Conservation (phyloP, 345 rosid species). For the Eucalyptus curtisii region DNA sequence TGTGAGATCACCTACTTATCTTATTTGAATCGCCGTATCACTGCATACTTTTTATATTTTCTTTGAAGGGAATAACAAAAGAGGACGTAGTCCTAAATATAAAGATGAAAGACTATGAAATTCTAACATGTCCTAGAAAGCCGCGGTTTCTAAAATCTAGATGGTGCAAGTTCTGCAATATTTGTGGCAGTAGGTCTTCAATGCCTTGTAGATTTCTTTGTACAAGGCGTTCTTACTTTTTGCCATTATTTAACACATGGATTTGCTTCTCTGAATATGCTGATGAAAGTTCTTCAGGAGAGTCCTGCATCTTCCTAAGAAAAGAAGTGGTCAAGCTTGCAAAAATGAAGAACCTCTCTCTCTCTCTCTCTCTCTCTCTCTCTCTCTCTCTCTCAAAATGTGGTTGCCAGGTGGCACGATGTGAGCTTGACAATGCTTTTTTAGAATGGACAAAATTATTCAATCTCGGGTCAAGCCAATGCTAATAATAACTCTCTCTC, state of each 20-base stretch:
- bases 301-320: neutral
- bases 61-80: neutral
- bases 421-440: neutral
- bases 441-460: neutral
- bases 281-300: neutral
- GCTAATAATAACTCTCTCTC: neutral
- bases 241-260: neutral
- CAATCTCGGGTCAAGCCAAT: neutral
- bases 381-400: neutral
- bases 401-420: neutral
- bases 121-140: neutral
- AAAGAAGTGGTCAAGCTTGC: neutral
- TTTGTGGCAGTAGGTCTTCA: neutral
- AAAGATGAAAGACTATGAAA: neutral
- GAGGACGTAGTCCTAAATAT: neutral
- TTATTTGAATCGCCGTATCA: fast-evolving
- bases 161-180: neutral
- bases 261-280: neutral
- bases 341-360: neutral
- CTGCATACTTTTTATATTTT: neutral
- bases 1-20: neutral
- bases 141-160: neutral
- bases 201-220: neutral
- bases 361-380: neutral
- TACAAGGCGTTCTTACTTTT: neutral